A percentile compares a stretch with the other conserved stretches of the same genome.
Evolutionary conservation across 768 basidiomycete species (phyloP).

Genomic region (Mycena vitilis): DNA sequence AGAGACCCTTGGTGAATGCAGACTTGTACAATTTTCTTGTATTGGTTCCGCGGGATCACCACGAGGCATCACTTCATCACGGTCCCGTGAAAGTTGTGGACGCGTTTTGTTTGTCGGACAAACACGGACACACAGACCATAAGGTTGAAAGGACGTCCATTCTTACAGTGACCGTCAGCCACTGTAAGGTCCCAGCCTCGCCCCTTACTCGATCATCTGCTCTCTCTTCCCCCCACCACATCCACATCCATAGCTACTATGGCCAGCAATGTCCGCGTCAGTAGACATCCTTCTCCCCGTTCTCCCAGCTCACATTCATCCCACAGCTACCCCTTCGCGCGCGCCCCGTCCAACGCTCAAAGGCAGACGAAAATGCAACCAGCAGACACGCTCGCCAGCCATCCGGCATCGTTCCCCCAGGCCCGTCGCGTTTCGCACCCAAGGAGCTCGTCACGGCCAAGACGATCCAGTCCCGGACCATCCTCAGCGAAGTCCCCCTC

Average conservation of each 20-base stretch:
- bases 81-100: too few relatives aligned
- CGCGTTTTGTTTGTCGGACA: too few relatives aligned
- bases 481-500: slow-evolving; percentile 84
- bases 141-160: too few relatives aligned
- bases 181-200: not conserved
- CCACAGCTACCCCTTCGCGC: slow-evolving; percentile 73
- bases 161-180: too few relatives aligned
- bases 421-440: slow-evolving; percentile 62
- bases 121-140: too few relatives aligned
- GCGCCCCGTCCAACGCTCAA: slow-evolving; percentile 73
- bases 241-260: slow-evolving; percentile 45
- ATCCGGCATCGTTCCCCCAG: slow-evolving; percentile 59
- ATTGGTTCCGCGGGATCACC: too few relatives aligned
- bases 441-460: slow-evolving; percentile 65
- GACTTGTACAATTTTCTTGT: too few relatives aligned
- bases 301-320: slow-evolving; percentile 33
- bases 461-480: slow-evolving; percentile 71
- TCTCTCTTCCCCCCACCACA: slow-evolving; percentile 39
- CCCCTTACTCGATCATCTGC: slow-evolving; percentile 25
- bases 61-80: too few relatives aligned
- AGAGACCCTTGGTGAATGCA: too few relatives aligned
- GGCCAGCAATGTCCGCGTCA: slow-evolving; percentile 73
- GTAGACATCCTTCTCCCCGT: slow-evolving; percentile 39
- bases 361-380: slow-evolving; percentile 83
- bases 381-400: slow-evolving; percentile 74